These are phyloP conservation scores for Kwoniella newhampshirensis DNA, from an alignment of 768 basidiomycete genomes.

Conservation along the genomic window DNA sequence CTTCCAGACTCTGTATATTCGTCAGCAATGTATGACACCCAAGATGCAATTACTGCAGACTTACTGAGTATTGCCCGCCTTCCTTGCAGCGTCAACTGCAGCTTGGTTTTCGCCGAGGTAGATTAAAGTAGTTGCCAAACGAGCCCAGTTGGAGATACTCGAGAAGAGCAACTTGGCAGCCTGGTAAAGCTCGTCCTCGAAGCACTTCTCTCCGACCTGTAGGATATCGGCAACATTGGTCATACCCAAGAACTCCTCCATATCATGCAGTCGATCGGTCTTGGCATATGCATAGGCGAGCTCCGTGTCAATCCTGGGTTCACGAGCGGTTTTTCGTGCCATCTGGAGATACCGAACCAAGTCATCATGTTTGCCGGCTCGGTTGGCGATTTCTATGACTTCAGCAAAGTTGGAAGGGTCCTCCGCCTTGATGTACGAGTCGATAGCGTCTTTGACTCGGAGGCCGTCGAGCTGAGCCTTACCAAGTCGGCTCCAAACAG, in stretches of 20 bases:
- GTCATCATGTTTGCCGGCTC: constrained; percentile 85
- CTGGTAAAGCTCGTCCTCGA: constrained; percentile 96
- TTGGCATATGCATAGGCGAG: constrained; percentile 97
- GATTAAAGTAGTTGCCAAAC: constrained; percentile 94
- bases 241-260: constrained; percentile 98
- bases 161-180: constrained; percentile 93
- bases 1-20: constrained; percentile 85
- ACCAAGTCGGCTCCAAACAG: constrained; percentile 96
- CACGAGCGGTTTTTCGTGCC: constrained; percentile 94
- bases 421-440: constrained; percentile 96
- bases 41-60: constrained; percentile 42
- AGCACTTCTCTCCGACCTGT: constrained; percentile 98
- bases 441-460: constrained; percentile 96
- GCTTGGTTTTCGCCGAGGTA: constrained; percentile 97
- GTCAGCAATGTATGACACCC: not conserved
- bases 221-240: constrained; percentile 97
- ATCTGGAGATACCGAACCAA: constrained; percentile 96
- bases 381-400: constrained; percentile 92
- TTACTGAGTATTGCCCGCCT: constrained; percentile 97
- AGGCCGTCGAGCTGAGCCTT: constrained; percentile 98
- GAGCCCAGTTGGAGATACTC: constrained; percentile 98
- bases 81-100: constrained; percentile 97
- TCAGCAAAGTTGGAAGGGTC: constrained; percentile 91
- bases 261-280: constrained; percentile 83
- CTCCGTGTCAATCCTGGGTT: constrained; percentile 97